Base-by-base conservation (phyloP, 805 yeast species). In the Geotrichum ghanense region DNA sequence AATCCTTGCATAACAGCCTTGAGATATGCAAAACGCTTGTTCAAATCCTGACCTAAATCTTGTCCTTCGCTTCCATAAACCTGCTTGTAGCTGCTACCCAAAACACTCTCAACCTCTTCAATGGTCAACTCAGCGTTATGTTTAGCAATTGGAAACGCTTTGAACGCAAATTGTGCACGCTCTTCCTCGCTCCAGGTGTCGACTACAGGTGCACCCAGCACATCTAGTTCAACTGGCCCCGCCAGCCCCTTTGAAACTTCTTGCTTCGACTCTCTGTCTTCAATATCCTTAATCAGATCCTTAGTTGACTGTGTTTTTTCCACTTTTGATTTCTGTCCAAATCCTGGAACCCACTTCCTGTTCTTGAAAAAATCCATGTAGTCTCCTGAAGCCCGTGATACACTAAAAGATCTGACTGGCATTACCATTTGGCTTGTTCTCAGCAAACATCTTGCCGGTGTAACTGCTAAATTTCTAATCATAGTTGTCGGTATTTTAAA, bases 1-100 rank as follows among this genome's bases (percentile, higher is more conserved):
- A 78, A 70, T 22, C 59, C 58, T 48, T 59, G 60, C 53, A 75
- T 78, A 42, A 79, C 67, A 17, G 53, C 51, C 60, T 80, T 81
- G 43, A 71, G 53, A 19, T 73, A 61, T 19, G 60, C 53, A 56
- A 81, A 79, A 56, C 85, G 66, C 48, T 62, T 58, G n/a, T 57
- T 49, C 39, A 81, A 64, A 51, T 79, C 75, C 41, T 58, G 56
- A 24, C 41, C 14, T 44, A 48, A 22, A 57, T 50, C 26, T 47
- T 37, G 14, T 37, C 46, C 14, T 31, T 31, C 19, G 14, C 19
- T n/a, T n/a, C 14, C 39, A 39, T 43, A 22, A 16, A 45, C 46
- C 27, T 42, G 17, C 31, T 27, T 25, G 41, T 35, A 44, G 23
- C 46, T 46, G 4, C 20, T 9, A 4, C 22, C 17, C 23, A 51